Evolutionary conservation across 2,329 filamentous ascomycete species (phyloP).

Genomic region (Chaetomiaceae sp.): DNA sequence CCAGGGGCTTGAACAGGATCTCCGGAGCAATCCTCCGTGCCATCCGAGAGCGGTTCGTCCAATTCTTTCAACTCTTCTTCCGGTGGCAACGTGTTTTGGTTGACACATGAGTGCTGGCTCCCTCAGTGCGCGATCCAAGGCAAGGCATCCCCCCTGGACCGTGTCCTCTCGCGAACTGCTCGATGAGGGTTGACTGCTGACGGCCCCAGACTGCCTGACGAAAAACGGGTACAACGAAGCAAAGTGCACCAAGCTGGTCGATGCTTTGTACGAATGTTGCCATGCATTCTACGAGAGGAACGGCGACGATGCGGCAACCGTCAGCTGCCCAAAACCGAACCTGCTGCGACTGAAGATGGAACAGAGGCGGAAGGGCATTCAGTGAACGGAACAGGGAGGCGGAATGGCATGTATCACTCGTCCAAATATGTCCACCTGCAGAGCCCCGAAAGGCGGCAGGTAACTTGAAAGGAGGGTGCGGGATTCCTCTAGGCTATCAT

Average conservation of each 20-base stretch:
- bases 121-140: conserved; percentile 83
- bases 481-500: conserved; percentile 86
- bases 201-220: conserved; percentile 65
- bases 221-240: conserved; percentile 82
- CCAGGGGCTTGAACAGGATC: conserved; percentile 59
- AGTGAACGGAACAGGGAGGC: conserved; percentile 7
- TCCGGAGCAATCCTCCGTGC: conserved; percentile 72
- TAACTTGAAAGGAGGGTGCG: conserved; percentile 68
- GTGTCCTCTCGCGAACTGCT: not conserved
- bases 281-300: conserved; percentile 77
- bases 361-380: conserved; percentile 48
- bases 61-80: too few species aligned
- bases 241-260: conserved; percentile 72
- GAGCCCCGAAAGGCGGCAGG: conserved; percentile 45
- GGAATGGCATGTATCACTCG: conserved; percentile 26
- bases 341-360: conserved; percentile 80
- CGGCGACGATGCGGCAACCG: conserved; percentile 69
- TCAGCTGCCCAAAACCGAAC: conserved; percentile 79
- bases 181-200: not conserved
- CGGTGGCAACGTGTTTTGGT: too few species aligned
- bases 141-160: conserved; percentile 32
- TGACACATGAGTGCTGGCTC: not conserved
- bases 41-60: conserved; percentile 73
- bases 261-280: conserved; percentile 91
- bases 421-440: conserved; percentile 33